Evolutionary conservation across 495 filamentous ascomycete species (phyloP).

Genomic region (Neurospora sp.): DNA sequence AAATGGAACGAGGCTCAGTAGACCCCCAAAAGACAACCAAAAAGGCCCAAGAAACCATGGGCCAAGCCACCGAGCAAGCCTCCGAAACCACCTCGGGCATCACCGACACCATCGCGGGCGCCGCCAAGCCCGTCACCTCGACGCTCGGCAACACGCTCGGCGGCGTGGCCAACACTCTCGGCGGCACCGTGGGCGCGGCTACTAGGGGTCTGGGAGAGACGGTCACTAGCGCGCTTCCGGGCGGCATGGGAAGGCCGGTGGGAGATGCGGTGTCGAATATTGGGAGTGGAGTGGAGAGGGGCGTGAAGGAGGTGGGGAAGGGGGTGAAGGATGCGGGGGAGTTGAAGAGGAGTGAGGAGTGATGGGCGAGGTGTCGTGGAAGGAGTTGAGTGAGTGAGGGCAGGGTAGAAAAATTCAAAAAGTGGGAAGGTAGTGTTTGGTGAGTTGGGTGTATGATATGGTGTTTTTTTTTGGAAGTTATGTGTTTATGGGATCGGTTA

Average conservation of each 20-base stretch:
- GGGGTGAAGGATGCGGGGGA: conserved; percentile 56
- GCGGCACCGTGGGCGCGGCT: conserved; percentile 54
- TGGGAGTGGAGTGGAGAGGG: conserved; percentile 46
- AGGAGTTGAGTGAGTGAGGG: no score
- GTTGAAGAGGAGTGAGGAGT: conserved; percentile 31
- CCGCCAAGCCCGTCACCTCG: conserved; percentile 48
- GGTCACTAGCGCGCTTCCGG: conserved; percentile 46
- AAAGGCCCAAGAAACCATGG: background rate
- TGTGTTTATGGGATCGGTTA: background rate
- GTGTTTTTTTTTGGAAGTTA: background rate
- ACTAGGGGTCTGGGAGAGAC: conserved; percentile 52
- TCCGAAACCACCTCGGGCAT: conserved; percentile 43
- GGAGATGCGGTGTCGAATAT: conserved; percentile 50
- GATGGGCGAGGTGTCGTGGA: background rate
- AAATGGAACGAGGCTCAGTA: background rate
- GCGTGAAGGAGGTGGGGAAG: conserved; percentile 39
- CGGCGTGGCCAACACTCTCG: conserved; percentile 47
- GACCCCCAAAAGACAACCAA: conserved; percentile 1
- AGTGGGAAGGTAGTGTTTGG: background rate
- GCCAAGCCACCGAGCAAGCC: conserved; percentile 23
- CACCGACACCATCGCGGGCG: conserved; percentile 49
- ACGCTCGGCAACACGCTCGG: conserved; percentile 37
- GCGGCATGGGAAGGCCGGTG: conserved; percentile 48
- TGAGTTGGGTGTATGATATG: background rate
- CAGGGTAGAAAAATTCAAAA: no score